Conservation (phyloP, 495 filamentous ascomycete genomes). For the Aspergillus hancockii region DNA sequence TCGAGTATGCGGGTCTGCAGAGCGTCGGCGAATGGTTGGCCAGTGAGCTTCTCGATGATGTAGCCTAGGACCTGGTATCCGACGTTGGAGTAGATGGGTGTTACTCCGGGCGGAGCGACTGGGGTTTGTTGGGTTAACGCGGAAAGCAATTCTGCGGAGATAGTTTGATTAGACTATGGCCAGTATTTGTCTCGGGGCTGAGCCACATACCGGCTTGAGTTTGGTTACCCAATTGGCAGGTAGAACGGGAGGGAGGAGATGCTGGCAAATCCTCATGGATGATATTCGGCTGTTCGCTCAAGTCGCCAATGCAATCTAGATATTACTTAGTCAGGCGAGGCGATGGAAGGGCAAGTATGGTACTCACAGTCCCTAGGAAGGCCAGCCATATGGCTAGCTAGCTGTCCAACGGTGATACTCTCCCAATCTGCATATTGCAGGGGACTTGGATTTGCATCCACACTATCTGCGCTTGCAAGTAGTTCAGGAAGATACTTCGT, state of each 20-base stretch:
- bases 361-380: slow-evolving; percentile 36
- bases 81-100: slow-evolving; percentile 58
- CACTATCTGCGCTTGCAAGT: background rate
- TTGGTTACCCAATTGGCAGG: background rate
- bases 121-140: slow-evolving; percentile 22
- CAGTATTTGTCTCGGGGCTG: background rate
- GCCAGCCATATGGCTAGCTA: slow-evolving; percentile 50
- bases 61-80: slow-evolving; percentile 57
- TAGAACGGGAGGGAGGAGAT: background rate
- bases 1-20: slow-evolving; percentile 41
- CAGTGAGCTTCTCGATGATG: slow-evolving; percentile 52
- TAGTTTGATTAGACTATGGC: background rate
- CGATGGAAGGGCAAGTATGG: slow-evolving; percentile 16
- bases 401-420: slow-evolving; percentile 45
- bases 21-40: slow-evolving; percentile 39
- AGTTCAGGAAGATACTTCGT: slow-evolving; percentile 59
- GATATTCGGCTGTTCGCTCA: background rate
- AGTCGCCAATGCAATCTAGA: background rate
- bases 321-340: background rate
- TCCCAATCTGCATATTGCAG: slow-evolving; percentile 43
- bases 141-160: background rate
- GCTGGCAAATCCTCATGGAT: background rate
- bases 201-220: background rate
- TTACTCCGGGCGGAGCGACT: slow-evolving; percentile 43
- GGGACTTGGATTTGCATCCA: background rate